A percentile compares a stretch with the other conserved stretches of the same genome.
Conservation (phyloP, 345 rosid species). For the Atalantia buxifolia region DNA sequence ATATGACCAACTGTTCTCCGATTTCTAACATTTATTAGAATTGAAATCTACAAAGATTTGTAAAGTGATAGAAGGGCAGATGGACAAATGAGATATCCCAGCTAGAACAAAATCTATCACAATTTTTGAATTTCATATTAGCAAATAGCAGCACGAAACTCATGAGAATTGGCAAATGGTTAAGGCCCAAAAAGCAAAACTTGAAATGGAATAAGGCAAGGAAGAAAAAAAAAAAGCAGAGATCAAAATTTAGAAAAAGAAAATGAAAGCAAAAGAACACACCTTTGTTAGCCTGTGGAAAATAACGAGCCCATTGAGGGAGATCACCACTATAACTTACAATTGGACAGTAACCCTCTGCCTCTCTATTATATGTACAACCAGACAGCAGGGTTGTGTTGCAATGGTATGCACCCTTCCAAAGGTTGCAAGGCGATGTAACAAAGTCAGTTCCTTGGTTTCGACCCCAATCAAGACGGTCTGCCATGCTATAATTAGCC, state of each 20-base stretch:
- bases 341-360: conserved; percentile 99
- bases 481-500: conserved; percentile 98
- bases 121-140: not conserved
- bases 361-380: conserved; percentile 98
- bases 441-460: conserved; percentile 95
- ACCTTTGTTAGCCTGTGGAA: conserved; percentile 98
- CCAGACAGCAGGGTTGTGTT: conserved; percentile 91
- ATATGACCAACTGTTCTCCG: not conserved
- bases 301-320: conserved; percentile 96
- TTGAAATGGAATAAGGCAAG: not conserved
- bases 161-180: not conserved
- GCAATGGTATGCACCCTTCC: conserved; percentile 98
- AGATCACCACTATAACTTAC: conserved; percentile 88
- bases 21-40: not conserved
- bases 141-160: not conserved
- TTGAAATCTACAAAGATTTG: not conserved
- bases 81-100: not conserved
- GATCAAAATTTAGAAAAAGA: not conserved
- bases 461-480: conserved; percentile 95
- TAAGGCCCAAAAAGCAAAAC: not conserved
- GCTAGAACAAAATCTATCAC: not conserved
- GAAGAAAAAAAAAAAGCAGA: not conserved
- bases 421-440: conserved; percentile 85
- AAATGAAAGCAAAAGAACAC: conserved; percentile 1
- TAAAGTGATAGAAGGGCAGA: not conserved